A percentile compares a stretch with the other conserved stretches of the same genome.
These are phyloP conservation scores for Hermanozyma aechmeae DNA, from an alignment of 805 yeast species.

Conservation along the genomic window DNA sequence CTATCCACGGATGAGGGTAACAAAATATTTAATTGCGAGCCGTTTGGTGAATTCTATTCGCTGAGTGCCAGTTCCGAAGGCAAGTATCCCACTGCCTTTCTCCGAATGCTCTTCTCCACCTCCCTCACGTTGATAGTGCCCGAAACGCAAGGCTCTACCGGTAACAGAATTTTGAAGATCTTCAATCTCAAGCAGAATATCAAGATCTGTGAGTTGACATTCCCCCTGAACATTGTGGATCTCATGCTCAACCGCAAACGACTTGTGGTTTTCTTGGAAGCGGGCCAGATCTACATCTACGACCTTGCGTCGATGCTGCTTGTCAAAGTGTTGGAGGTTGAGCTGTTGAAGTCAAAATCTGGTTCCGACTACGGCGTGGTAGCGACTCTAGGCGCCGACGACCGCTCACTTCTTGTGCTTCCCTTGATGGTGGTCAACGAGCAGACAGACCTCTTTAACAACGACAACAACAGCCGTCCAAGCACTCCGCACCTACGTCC, in stretches of 20 bases:
- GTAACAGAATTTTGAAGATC: conserved; percentile 26
- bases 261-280: conserved; percentile 59
- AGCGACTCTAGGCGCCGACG: conserved; percentile 30
- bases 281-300: conserved; percentile 78
- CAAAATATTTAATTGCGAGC: conserved; percentile 35
- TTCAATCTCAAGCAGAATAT: conserved; percentile 32
- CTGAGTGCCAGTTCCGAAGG: conserved; percentile 8
- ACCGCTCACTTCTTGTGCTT: conserved; percentile 22
- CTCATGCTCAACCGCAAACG: conserved; percentile 78
- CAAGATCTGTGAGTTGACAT: conserved; percentile 78
- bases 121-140: conserved; percentile 33
- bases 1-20: conserved; percentile 22
- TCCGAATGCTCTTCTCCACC: conserved; percentile 33
- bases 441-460: conserved; percentile 22
- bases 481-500: conserved; percentile 10
- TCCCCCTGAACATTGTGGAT: conserved; percentile 64
- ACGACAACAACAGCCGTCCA: conserved; percentile 5
- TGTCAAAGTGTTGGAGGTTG: conserved; percentile 32
- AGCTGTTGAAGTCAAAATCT: conserved; percentile 2
- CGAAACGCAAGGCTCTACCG: conserved; percentile 10
- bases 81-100: conserved; percentile 18
- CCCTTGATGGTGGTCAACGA: conserved; percentile 22
- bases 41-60: conserved; percentile 34
- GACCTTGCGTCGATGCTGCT: conserved; percentile 87
- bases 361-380: conserved; percentile 10